Conservation (phyloP, 78 protist genomes). For the Cavenderia fasciculata region DNA sequence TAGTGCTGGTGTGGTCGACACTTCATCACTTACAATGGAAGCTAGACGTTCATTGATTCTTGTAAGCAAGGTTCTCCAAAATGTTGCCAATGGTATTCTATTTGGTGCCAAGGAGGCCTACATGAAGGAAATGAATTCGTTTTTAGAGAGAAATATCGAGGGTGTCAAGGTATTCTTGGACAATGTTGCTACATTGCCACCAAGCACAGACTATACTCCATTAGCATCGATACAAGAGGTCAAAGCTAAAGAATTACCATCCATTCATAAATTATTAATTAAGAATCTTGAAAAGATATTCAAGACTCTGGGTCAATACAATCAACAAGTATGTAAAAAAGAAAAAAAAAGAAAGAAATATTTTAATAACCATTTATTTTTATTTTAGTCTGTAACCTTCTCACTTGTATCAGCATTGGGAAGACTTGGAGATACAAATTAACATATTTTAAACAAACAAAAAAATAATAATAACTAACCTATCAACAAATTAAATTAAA, state of each 20-base stretch:
- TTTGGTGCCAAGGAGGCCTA: conserved; percentile 77
- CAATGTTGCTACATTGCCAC: conserved; percentile 60
- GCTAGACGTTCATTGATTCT: conserved; percentile 61
- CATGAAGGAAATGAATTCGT: conserved; percentile 79
- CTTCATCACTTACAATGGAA: conserved; percentile 40
- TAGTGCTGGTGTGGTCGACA: conserved; percentile 39
- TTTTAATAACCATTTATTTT: too few species aligned
- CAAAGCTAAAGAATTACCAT: conserved; percentile 51
- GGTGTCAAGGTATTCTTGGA: conserved; percentile 59
- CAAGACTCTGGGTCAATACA: conserved; percentile 57
- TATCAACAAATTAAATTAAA: too few species aligned
- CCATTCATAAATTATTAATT: conserved; percentile 57
- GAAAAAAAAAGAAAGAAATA: too few species aligned
- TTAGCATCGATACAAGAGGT: conserved; percentile 51
- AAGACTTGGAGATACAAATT: too few species aligned
- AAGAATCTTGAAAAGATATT: conserved; percentile 71
- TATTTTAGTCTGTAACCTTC: too few species aligned
- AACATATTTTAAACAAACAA: too few species aligned
- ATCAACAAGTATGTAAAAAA: too few species aligned
- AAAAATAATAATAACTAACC: too few species aligned
- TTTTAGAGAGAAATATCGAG: conserved; percentile 65
- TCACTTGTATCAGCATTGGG: too few species aligned
- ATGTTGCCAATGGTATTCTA: conserved; percentile 72
- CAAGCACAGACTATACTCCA: conserved; percentile 28
- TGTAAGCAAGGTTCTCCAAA: conserved; percentile 68